A percentile compares a stretch with the other conserved stretches of the same genome.
Evolutionary conservation across 23 red algal species (phyloP).

Genomic region (Agarophyton chilense): DNA sequence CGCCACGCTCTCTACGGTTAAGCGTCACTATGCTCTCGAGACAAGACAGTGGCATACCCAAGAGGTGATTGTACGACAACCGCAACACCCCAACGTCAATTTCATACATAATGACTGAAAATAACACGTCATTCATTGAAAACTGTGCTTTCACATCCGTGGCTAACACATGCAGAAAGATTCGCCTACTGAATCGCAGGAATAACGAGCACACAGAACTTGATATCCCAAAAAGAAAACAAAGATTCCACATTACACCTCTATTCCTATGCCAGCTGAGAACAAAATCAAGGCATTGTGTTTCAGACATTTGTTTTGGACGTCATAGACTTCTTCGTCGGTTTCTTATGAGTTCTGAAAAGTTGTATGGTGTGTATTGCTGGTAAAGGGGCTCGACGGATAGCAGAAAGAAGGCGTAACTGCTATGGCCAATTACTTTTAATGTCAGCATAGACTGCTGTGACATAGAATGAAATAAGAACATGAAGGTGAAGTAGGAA

Average conservation of each 20-base stretch:
- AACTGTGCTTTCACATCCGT: not conserved
- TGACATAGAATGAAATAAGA: not conserved
- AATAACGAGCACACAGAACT: conserved; percentile 2
- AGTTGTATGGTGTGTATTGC: not conserved
- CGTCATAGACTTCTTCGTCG: not conserved
- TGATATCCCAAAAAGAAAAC: conserved; percentile 7
- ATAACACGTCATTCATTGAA: not conserved
- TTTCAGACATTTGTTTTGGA: not conserved
- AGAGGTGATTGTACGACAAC: no score
- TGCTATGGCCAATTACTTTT: not conserved
- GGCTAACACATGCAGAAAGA: not conserved
- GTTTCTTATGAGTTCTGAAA: not conserved
- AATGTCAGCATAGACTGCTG: conserved; percentile 20
- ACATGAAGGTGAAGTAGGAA: not conserved
- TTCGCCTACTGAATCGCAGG: not conserved
- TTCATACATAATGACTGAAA: no score
- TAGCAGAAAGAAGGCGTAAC: not conserved
- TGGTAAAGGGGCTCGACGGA: not conserved
- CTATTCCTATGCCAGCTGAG: not conserved
- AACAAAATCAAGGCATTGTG: not conserved
- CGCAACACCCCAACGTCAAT: no score
- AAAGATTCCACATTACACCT: not conserved
- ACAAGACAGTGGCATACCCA: no score
- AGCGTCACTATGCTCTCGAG: no score
- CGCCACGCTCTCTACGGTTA: no score